Evolutionary conservation across 805 yeast species (phyloP), one percentile per base, ranked within the genome.

Genomic region (Saccharomyces kudriavzevii): DNA sequence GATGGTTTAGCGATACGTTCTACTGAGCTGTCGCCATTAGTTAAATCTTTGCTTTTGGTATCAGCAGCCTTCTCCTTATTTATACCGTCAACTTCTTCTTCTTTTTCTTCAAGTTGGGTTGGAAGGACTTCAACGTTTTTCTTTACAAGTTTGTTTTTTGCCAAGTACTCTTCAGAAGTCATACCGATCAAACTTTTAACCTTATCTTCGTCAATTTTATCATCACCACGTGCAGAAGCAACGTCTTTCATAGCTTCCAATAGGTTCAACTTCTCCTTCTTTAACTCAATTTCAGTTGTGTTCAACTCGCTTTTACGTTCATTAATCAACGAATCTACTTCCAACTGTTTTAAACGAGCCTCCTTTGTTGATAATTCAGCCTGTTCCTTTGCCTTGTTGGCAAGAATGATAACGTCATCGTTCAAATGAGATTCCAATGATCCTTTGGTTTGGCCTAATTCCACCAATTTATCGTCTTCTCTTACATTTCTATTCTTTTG

Each of bases 161-260:
- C 58, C n/a, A 68, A 54, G 48, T 59, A 63, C 31, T 68, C 71
- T 13, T 60, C 64, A 5, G 70, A 62, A 6, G 69, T 57, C 59
- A 62, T 64, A 40, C 71, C 71, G 47, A 69, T 58, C 43, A 66
- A 56, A 8, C 64, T 56, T 51, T 68, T 69, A 9, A 68, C 65
- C 49, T 62, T 68, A 13, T 60, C 65, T 47, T 67, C 70, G 48
- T 66, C 70, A 30, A 69, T 55, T 48, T 60, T 54, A 14, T 58
- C 61, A 30, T 63, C 69, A 45, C 70, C 70, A 24, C 60, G 60
- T n/a, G 67, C 68, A 60, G 75, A 77, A 11, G 78, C 70, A 50
- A 74, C 67, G 45, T 69, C 61, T 56, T 68, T 69, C 68, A 75
- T 77, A 45, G 71, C 70, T 10, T 70, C 70, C 27, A 68, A 54